phyloP scores from a whole-genome alignment of 257 asterid species.

The Paulownia fortunei region DNA sequence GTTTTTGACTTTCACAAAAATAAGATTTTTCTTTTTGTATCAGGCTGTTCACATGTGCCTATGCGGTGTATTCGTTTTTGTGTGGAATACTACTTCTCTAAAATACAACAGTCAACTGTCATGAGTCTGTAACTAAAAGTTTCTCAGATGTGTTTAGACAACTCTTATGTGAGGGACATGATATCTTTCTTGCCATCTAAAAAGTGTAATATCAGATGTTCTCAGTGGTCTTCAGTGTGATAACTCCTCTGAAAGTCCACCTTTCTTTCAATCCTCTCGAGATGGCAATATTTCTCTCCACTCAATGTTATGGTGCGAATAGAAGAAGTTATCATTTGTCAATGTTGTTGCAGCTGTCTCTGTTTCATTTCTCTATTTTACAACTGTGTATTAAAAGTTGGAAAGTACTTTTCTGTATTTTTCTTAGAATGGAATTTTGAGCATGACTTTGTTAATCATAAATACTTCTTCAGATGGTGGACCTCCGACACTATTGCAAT shows the following conservation, averaged over 20 bases:
- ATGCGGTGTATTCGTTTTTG: too few species aligned
- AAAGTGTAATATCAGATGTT: neutral
- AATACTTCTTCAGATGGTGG: slow-evolving; percentile 81
- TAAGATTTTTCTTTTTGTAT: neutral
- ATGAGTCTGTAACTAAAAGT: neutral
- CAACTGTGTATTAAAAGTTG: neutral
- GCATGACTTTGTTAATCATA: neutral
- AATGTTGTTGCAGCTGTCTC: neutral
- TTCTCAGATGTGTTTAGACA: neutral
- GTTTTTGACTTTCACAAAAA: neutral
- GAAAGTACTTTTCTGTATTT: neutral
- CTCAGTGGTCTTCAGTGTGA: neutral
- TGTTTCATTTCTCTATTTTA: neutral
- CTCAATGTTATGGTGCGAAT: neutral
- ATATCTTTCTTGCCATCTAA: neutral
- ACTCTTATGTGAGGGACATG: neutral
- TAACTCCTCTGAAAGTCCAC: neutral
- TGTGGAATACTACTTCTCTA: neutral
- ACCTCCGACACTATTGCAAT: slow-evolving; percentile 74
- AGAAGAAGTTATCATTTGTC: neutral
- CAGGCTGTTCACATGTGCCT: neutral
- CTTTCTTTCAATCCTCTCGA: neutral
- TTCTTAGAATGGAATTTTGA: neutral
- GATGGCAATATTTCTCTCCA: neutral
- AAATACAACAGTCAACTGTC: neutral